These are phyloP conservation scores for Alternaria postmessia DNA, from an alignment of 2,329 filamentous ascomycete species.

Conservation along the genomic window DNA sequence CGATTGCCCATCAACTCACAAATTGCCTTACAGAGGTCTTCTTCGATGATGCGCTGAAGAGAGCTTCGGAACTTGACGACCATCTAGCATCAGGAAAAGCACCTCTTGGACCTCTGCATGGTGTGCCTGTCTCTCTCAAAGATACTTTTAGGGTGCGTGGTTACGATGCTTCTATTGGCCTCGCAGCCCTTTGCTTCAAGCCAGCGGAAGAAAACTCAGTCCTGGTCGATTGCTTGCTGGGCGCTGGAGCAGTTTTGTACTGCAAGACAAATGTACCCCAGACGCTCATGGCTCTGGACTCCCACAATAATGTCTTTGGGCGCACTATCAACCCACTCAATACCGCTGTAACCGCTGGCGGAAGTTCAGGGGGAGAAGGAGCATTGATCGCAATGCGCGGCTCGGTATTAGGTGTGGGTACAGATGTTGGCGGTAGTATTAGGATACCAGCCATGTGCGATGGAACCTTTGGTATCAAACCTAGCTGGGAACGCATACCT, in stretches of 20 bases:
- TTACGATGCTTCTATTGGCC: constrained; percentile 54
- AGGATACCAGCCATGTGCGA: constrained; percentile 61
- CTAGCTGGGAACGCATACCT: constrained; percentile 57
- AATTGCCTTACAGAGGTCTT: constrained; percentile 54
- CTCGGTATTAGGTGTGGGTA: constrained; percentile 61
- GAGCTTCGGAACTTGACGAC: constrained; percentile 51
- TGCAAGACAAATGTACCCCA: constrained; percentile 65
- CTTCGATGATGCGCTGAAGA: constrained; percentile 45
- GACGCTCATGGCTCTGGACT: constrained; percentile 62
- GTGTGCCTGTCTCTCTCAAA: constrained; percentile 58
- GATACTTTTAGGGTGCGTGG: constrained; percentile 60
- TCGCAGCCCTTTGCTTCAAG: constrained; percentile 55
- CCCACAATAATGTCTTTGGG: constrained; percentile 61
- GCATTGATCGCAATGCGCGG: constrained; percentile 60
- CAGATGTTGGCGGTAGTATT: constrained; percentile 64
- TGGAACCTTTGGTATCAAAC: constrained; percentile 59
- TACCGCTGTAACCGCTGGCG: constrained; percentile 59
- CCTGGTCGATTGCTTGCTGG: constrained; percentile 55
- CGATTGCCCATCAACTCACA: constrained; percentile 57
- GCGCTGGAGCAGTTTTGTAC: constrained; percentile 59
- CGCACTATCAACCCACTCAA: constrained; percentile 60
- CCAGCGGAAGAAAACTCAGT: constrained; percentile 50
- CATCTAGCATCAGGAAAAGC: constrained; percentile 50
- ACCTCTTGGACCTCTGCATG: constrained; percentile 57
- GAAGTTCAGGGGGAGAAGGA: constrained; percentile 62